phyloP scores from a whole-genome alignment of 768 basidiomycete genomes.

The Lactarius hatsudake region DNA sequence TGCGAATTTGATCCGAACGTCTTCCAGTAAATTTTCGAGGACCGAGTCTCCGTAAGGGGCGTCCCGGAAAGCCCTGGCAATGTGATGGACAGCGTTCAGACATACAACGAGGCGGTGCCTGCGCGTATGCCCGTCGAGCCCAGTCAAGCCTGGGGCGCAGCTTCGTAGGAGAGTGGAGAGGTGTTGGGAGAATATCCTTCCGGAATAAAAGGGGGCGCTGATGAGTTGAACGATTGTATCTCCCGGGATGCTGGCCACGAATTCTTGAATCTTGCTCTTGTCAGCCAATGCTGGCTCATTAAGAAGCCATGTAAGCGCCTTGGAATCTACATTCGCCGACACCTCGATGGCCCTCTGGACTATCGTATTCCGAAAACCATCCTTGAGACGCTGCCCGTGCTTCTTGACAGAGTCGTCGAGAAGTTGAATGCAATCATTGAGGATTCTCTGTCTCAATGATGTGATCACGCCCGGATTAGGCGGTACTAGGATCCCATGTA shows the following conservation, averaged over 20 bases:
- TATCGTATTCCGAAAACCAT: constrained; percentile 6
- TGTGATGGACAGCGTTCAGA: constrained; percentile 12
- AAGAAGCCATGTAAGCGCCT: constrained; percentile 14
- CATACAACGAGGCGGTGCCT: constrained; percentile 12
- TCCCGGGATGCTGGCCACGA: constrained; percentile 2
- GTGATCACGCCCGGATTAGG: constrained; percentile 4
- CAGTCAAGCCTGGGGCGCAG: constrained; percentile 1
- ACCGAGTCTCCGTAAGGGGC: not conserved
- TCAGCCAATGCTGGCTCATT: constrained; percentile 3
- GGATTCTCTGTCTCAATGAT: not conserved
- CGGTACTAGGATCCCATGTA: constrained; percentile 15
- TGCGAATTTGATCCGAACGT: constrained; percentile 16
- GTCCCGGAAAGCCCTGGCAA: not conserved
- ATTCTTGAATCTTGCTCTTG: constrained; percentile 10
- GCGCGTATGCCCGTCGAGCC: constrained; percentile 10
- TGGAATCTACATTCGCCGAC: not conserved
- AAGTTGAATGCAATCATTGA: constrained; percentile 1
- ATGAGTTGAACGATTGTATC: constrained; percentile 11
- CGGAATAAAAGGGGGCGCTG: not conserved
- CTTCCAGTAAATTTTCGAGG: not conserved
- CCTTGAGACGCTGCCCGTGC: not conserved
- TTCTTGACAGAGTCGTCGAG: not conserved
- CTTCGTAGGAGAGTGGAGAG: constrained; percentile 17
- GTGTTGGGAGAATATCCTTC: constrained; percentile 1
- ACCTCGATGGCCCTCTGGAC: not conserved